Evolutionary conservation across 2,329 filamentous ascomycete genomes (phyloP), one percentile per base, ranked within the genome.

Genomic region (Ascochyta lentis): DNA sequence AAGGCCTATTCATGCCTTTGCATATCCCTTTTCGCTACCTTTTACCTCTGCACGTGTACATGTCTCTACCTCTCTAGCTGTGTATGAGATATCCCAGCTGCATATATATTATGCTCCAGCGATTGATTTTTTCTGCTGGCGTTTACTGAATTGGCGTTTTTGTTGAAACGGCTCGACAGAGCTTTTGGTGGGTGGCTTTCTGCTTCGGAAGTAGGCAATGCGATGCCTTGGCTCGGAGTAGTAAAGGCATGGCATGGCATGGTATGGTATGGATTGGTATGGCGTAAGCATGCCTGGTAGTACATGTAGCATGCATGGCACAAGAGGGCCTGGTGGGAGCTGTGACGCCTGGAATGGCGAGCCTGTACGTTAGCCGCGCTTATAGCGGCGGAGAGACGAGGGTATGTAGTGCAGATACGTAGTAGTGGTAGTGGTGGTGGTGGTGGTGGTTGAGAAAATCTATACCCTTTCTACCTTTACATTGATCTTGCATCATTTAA

Each of bases 1-100:
- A 52, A 61, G 57, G 58, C 43, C 27, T 37, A 56, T 31, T 58
- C 42, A 39, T 54, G 54, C 53, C 49, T 49, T 58, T 34, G 46
- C 58, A 59, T 46, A 40, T 16, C 33, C 10, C 39, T 33, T 41
- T 35, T 45, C 52, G 33, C 39, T 42, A 49, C n/a, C 42, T 47
- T 45, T 52, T 44, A 35, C 13, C 45, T 23, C 22, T 39, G 44
- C 49, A 49, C 52, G 49, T 52, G 54, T 57, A 53, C 39, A 39
- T 48, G 22, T 53, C 43, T 52, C 48, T 52, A 40, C 33, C 13
- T 46, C 53, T 56, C 48, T 34, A 27, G 24, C 16, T 49, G 22
- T 56, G 53, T 56, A 56, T 22, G 47, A 51, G 53, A 56, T 51
- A 47, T 46, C 24, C 47, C 26, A 48, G 19, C 44, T 33, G 8